A percentile compares a stretch with the other conserved stretches of the same genome.
Evolutionary conservation across 2,329 filamentous ascomycete genomes (phyloP).

Genomic region (Sphaerulina populicola): DNA sequence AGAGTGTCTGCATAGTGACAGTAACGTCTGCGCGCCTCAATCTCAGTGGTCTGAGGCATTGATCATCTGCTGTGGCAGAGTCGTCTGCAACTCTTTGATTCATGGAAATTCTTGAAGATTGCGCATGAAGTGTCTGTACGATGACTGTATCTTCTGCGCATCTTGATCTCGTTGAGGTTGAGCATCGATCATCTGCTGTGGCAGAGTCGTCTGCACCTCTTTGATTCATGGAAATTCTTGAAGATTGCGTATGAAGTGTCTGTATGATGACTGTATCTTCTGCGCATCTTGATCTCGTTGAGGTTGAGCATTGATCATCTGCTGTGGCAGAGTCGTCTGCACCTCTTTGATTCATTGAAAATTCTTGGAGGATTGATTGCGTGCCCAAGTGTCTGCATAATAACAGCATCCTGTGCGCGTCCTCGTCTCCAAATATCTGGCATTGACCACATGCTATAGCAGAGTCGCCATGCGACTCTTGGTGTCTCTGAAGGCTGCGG

Average conservation of each 20-base stretch:
- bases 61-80: background rate
- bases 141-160: background rate
- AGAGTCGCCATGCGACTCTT: background rate
- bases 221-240: no score
- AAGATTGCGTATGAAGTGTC: no score
- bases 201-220: background rate
- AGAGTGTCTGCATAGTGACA: no score
- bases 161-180: background rate
- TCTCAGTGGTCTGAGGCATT: background rate
- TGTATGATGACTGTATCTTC: no score
- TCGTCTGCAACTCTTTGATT: background rate
- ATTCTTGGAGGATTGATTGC: no score
- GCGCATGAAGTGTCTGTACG: no score
- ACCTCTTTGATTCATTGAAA: background rate
- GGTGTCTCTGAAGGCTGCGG: background rate
- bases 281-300: background rate
- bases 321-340: background rate
- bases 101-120: background rate
- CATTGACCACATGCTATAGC: background rate
- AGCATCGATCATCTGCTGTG: background rate
- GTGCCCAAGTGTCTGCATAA: no score
- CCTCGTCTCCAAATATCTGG: background rate
- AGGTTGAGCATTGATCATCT: background rate
- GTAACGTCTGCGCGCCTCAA: background rate
- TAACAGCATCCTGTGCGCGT: no score